Percentiles rank a stretch among this genome's conserved stretches.
Conservation (phyloP, 1,284 basidiomycete genomes). For the Trametes sp. region DNA sequence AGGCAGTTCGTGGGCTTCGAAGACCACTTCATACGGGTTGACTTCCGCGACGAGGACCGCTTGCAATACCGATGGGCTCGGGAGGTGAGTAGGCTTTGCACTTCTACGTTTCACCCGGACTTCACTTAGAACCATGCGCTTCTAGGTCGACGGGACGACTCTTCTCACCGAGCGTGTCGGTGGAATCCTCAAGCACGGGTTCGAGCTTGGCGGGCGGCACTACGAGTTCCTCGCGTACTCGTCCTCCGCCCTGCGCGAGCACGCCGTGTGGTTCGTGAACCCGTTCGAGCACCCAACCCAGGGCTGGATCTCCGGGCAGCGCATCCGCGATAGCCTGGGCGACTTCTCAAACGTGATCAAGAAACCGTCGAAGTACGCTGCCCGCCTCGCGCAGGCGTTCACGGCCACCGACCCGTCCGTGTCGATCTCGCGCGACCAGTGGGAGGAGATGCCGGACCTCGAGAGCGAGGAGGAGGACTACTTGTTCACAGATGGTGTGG, state of each 20-base stretch:
- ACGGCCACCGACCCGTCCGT: conserved; percentile 81
- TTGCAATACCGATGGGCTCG: conserved; percentile 72
- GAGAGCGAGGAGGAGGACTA: conserved; percentile 45
- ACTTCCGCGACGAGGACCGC: conserved; percentile 81
- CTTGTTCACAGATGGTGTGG: conserved; percentile 78
- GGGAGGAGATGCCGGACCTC: conserved; percentile 67
- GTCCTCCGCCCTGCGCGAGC: conserved; percentile 70
- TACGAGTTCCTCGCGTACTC: conserved; percentile 84
- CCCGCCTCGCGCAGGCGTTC: conserved; percentile 83
- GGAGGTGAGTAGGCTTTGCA: conserved; percentile 42
- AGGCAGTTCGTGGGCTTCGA: conserved; percentile 65
- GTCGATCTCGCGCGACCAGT: conserved; percentile 58
- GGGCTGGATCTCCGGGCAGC: conserved; percentile 56
- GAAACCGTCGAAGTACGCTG: conserved; percentile 80
- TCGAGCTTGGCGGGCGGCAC: conserved; percentile 68
- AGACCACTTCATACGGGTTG: conserved; percentile 76
- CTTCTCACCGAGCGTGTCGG: conserved; percentile 71
- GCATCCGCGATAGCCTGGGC: conserved; percentile 68
- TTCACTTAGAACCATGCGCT: background rate
- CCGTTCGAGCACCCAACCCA: conserved; percentile 59
- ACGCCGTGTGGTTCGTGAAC: conserved; percentile 80
- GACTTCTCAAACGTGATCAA: conserved; percentile 65
- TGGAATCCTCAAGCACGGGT: conserved; percentile 66
- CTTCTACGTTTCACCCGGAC: no score
- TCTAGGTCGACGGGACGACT: conserved; percentile 58